A percentile compares a stretch with the other conserved stretches of the same genome.
phyloP scores from a whole-genome alignment of 495 filamentous ascomycete species.

The Penicillium cinerascens region DNA sequence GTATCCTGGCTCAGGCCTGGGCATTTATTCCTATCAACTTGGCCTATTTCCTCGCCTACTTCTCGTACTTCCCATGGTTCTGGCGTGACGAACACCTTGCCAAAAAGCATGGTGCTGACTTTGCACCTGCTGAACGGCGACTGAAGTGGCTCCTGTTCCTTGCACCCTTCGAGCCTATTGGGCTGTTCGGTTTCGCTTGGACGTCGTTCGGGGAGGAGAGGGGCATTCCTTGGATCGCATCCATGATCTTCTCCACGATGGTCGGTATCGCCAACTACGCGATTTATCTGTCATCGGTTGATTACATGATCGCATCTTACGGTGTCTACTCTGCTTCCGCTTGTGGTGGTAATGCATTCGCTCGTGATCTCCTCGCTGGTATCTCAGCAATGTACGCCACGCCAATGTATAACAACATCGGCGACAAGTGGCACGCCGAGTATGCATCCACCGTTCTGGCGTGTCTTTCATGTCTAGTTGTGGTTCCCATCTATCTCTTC shows the following conservation, averaged over 20 bases:
- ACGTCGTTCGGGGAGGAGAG: conserved; percentile 52
- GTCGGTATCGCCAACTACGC: conserved; percentile 64
- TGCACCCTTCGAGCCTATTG: conserved; percentile 60
- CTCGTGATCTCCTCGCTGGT: conserved; percentile 45
- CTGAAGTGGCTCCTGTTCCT: conserved; percentile 50
- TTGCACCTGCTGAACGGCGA: conserved; percentile 25
- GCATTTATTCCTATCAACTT: conserved; percentile 58
- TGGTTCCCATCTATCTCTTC: conserved; percentile 47
- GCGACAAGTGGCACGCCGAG: conserved; percentile 35
- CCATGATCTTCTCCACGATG: conserved; percentile 55
- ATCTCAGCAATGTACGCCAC: conserved; percentile 43
- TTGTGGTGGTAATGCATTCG: conserved; percentile 62
- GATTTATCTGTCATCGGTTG: conserved; percentile 72
- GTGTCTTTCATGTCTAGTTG: conserved; percentile 42
- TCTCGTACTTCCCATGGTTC: conserved; percentile 61
- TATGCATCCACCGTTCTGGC: conserved; percentile 44
- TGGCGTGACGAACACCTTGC: conserved; percentile 39
- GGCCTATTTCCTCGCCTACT: conserved; percentile 63
- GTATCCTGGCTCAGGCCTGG: conserved; percentile 48
- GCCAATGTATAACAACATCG: conserved; percentile 41
- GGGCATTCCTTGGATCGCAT: conserved; percentile 55
- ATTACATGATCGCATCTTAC: conserved; percentile 76
- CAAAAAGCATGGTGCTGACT: conserved; percentile 35
- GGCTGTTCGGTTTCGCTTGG: conserved; percentile 65
- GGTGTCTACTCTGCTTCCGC: conserved; percentile 73